A percentile compares a stretch with the other conserved stretches of the same genome.
phyloP scores from a whole-genome alignment of 2,329 filamentous ascomycete species.

The Monosporascus sp. region DNA sequence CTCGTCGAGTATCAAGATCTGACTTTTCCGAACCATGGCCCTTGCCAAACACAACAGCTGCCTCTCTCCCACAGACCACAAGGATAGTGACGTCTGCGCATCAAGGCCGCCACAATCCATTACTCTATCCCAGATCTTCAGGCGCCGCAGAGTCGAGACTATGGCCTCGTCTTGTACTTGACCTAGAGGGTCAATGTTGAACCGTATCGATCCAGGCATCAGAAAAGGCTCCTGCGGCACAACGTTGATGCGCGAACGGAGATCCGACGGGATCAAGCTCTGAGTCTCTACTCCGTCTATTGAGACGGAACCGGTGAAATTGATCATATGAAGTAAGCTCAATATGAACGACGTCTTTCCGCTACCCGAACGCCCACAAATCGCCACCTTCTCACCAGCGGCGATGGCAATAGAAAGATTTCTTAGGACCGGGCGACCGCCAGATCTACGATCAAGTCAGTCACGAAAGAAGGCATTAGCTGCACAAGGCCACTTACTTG shows the following conservation, averaged over 20 bases:
- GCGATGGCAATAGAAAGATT: slow-evolving; percentile 1
- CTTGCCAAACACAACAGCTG: slow-evolving; percentile 16
- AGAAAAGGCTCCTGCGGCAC: slow-evolving; percentile 15
- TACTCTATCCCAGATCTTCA: slow-evolving; percentile 6
- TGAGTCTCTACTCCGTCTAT: slow-evolving; percentile 9
- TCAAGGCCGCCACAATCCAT: slow-evolving; percentile 5
- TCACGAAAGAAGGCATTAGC: too few species aligned
- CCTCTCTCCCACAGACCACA: slow-evolving; percentile 9
- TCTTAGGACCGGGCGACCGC: slow-evolving; percentile 1
- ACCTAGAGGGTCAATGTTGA: slow-evolving; percentile 12
- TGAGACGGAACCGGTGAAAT: slow-evolving; percentile 4
- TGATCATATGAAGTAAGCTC: slow-evolving; percentile 10
- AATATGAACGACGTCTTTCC: slow-evolving; percentile 7
- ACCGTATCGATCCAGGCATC: slow-evolving; percentile 10
- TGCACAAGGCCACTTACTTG: slow-evolving; percentile 5
- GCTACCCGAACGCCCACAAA: slow-evolving; percentile 11
- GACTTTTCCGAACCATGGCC: slow-evolving; percentile 12
- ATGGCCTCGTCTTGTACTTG: slow-evolving; percentile 2
- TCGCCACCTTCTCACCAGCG: slow-evolving; percentile 7
- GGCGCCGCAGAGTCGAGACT: slow-evolving; percentile 1
- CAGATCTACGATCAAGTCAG: not conserved
- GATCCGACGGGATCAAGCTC: not conserved
- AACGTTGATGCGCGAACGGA: slow-evolving; percentile 10
- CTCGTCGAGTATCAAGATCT: slow-evolving; percentile 16
- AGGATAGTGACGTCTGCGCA: slow-evolving; percentile 1